Conservation (phyloP, 2,329 filamentous ascomycete genomes). For the Penicillium vulpinum region DNA sequence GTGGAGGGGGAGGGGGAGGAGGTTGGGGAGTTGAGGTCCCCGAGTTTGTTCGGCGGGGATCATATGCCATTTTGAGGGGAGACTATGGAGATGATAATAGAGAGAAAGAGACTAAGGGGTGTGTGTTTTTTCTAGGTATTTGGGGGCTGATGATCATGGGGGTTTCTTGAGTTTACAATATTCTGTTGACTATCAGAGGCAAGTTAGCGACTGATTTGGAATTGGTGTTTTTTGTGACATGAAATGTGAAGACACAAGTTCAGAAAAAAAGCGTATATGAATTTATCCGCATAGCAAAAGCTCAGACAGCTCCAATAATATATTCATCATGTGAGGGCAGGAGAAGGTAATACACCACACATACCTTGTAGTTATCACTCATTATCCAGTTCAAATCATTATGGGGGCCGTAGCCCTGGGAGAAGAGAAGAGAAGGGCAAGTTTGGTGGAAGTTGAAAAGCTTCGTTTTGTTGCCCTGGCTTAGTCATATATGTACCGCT, state of each 20-base stretch:
- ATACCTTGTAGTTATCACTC: conserved; percentile 33
- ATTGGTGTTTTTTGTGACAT: neutral
- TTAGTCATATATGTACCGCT: conserved; percentile 12
- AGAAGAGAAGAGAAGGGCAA: conserved; percentile 18
- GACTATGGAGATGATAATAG: conserved; percentile 17
- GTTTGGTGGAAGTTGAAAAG: conserved; percentile 2
- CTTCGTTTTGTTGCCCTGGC: conserved; percentile 17
- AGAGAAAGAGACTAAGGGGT: conserved; percentile 8
- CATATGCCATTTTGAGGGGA: conserved; percentile 47
- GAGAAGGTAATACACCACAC: conserved; percentile 7
- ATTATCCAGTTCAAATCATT: conserved; percentile 27
- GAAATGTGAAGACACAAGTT: conserved; percentile 15
- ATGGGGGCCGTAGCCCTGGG: conserved; percentile 36
- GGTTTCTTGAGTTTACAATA: conserved; percentile 37
- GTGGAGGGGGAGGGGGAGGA: conserved; percentile 55
- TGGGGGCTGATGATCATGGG: conserved; percentile 31
- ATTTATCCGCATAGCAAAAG: conserved; percentile 60
- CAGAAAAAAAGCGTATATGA: conserved; percentile 53
- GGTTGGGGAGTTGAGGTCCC: conserved; percentile 45
- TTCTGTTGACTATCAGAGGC: conserved; percentile 30
- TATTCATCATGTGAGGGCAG: conserved; percentile 54
- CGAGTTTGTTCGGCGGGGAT: conserved; percentile 53
- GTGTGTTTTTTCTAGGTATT: conserved; percentile 11
- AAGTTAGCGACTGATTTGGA: conserved; percentile 26
- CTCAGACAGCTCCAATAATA: conserved; percentile 79